Evolutionary conservation across 345 rosid species (phyloP).

Genomic region (Melastoma malabathricum): DNA sequence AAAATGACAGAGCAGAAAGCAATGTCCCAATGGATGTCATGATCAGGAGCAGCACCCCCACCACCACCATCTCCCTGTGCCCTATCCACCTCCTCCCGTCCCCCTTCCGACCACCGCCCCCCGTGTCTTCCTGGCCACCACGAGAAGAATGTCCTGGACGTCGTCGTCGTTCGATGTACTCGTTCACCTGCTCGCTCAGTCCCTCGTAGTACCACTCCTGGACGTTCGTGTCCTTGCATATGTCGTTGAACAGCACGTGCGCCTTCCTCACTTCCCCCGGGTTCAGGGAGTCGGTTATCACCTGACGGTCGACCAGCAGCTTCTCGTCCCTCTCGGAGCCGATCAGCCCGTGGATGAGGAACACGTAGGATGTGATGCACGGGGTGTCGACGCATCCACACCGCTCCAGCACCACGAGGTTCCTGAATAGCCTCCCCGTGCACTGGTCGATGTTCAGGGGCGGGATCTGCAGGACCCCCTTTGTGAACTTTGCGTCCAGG

Average conservation of each 20-base stretch:
- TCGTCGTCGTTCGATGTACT: constrained; percentile 8
- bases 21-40: constrained; percentile 17
- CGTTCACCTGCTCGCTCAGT: constrained; percentile 24
- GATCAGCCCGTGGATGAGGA: constrained; percentile 23
- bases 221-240: constrained; percentile 11
- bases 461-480: constrained; percentile 33
- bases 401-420: constrained; percentile 33
- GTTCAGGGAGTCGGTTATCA: constrained; percentile 14
- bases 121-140: neutral
- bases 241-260: constrained; percentile 15
- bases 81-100: too few species aligned
- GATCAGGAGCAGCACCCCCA: constrained; percentile 14
- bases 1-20: constrained; percentile 24
- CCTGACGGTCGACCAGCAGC: constrained; percentile 9
- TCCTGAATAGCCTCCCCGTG: constrained; percentile 34
- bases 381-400: constrained; percentile 9
- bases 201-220: constrained; percentile 25
- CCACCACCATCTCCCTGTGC: too few species aligned
- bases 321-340: constrained; percentile 19
- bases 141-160: constrained; percentile 1
- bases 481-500: constrained; percentile 23
- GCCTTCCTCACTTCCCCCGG: neutral
- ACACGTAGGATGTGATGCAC: constrained; percentile 28
- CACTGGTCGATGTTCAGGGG: constrained; percentile 13
- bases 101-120: too few species aligned